These are phyloP conservation scores for Puccinia hordei DNA, from an alignment of 1,284 basidiomycete genomes.

Conservation along the genomic window DNA sequence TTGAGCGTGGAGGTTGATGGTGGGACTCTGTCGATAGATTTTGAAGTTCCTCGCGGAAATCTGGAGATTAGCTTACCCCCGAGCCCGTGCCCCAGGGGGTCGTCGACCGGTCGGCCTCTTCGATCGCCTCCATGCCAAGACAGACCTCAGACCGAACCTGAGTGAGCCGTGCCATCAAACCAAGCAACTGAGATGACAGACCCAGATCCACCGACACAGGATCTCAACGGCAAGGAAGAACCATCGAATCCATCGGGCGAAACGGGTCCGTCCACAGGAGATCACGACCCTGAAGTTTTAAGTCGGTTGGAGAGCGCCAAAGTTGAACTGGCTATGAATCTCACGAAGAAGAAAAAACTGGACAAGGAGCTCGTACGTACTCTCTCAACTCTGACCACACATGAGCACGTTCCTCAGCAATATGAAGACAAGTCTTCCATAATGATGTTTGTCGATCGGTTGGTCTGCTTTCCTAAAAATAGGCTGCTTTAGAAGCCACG, in stretches of 20 bases:
- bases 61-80: too few species aligned
- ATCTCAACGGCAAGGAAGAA: background rate
- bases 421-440: too few species aligned
- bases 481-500: constrained; percentile 43
- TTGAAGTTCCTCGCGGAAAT: too few species aligned
- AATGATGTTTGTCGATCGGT: too few species aligned
- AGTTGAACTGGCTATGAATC: constrained; percentile 30
- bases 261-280: constrained; percentile 2
- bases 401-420: background rate
- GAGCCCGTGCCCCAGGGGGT: too few species aligned
- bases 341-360: constrained; percentile 46
- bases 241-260: background rate
- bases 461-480: background rate
- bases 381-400: background rate
- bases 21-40: too few species aligned
- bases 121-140: too few species aligned
- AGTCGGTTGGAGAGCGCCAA: constrained; percentile 32
- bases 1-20: background rate
- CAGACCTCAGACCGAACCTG: too few species aligned
- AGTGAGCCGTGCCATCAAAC: too few species aligned
- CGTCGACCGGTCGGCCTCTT: too few species aligned
- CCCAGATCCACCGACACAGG: background rate
- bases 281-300: constrained; percentile 2
- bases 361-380: constrained; percentile 47
- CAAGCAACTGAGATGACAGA: background rate